Evolutionary conservation across 805 yeast genomes (phyloP), one percentile per base, ranked within the genome.

Genomic region (Candida xyloterini): DNA sequence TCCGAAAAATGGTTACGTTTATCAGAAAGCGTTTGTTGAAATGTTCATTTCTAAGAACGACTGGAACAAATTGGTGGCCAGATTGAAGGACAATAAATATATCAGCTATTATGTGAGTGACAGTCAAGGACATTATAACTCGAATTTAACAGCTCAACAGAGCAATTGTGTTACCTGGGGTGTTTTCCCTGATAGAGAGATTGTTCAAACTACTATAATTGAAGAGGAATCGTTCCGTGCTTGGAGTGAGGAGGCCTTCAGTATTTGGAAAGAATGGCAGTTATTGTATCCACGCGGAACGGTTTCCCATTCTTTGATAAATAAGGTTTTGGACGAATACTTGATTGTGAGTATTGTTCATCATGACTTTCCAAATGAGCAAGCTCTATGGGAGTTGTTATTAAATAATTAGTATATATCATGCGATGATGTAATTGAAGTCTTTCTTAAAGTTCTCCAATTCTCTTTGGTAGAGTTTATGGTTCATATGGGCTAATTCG

Each of bases 141-240:
- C 93, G 2, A 88, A 84, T 51, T 64, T 82, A 55, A 68, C 70
- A 1, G 58, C 67, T 1, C 70, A 65, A 11, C 64, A 76, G 24
- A 80, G 88, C 30, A 83, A 81, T 48, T 95, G 93, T 20, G 95
- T 93, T 7, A 93, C 99, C 1, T 93, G 99, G 99, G 99, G 98
- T 47, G 95, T 85, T 3, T 91, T 93, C 72, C 95, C 95, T 7
- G 82, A 82, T 61, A 78, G 89, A 48, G 96, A 88, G 57, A 81
- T 89, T 26, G 76, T 88, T 26, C 97, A 90, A 62, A 85, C 97
- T 0, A 93, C 99, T 0, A 83, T 90, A 46, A 81, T 93, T 41
- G 96, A 90, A 57, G 84, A 79, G 51, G 96, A 89, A 52, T 87
- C 97, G 2, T 91, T 93, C 68, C 76, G 77, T 50, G 96, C 96